Evolutionary conservation across 2,329 filamentous ascomycete species (phyloP), one percentile per base, ranked within the genome.

Genomic region (Penicillium expansum): DNA sequence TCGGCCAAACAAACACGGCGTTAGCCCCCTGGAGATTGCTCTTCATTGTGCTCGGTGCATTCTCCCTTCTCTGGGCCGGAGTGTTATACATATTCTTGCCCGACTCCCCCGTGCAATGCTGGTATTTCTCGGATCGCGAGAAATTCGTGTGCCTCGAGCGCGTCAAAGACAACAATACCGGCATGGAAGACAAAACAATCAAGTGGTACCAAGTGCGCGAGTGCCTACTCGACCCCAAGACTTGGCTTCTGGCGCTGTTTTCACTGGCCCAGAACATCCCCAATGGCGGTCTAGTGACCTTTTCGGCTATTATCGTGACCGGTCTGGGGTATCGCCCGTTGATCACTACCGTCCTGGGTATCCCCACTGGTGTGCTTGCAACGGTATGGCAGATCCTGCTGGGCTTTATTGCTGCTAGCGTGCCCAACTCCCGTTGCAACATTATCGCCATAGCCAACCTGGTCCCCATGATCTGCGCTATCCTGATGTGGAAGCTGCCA

Each of bases 171-270:
- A 69, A 68, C 52, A 62, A 64, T 10, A 66, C 64, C 3, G 66
- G 66, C 5, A 60, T 69, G 9, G 62, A 67, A 45, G 78, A 79
- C 56, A 76, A 71, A 9, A 73, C 75, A 27, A 75, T 77, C 67
- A 80, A 80, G 57, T 62, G 67, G 32, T 64, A 67, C 13, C 79
- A 81, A 59, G 68, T 79, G 20, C 62, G 62, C 16, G 79, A 81
- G 54, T 66, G 69, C 49, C 57, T 75, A 57, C 24, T 65, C 1
- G 72, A 74, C 52, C 69, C 67, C 0, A 72, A 74, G 58, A 71
- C 68, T 1, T 69, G 67, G 67, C 49, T 67, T 1, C 57, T 63
- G 35, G 63, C 44, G 30, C 56, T 62, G 51, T 57, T 67, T 41
- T 48, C 62, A 1, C 27, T 63, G 16, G 58, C 60, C 1, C 54